These are phyloP conservation scores for Dothistroma septosporum DNA, from an alignment of 2,329 filamentous ascomycete species.

Conservation along the genomic window DNA sequence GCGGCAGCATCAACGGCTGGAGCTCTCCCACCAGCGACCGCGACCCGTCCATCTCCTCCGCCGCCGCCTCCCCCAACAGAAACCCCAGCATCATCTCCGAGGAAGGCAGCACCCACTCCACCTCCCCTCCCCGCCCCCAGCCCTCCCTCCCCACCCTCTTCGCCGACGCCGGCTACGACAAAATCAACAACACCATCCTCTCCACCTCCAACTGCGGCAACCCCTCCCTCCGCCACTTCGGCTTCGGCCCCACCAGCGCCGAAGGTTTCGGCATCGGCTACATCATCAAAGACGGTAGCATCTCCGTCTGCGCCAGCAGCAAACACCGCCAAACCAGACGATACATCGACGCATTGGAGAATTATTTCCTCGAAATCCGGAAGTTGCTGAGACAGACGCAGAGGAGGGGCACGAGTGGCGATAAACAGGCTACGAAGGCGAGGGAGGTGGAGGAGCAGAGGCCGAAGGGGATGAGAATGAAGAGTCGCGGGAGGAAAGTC, in stretches of 20 bases:
- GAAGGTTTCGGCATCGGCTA: constrained; percentile 98
- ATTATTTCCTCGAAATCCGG: constrained; percentile 84
- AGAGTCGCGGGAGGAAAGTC: constrained; percentile 70
- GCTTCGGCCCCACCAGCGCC: constrained; percentile 88
- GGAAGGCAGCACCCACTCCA: constrained; percentile 43
- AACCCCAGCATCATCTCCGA: constrained; percentile 50
- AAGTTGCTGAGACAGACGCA: constrained; percentile 72
- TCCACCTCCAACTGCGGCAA: constrained; percentile 99
- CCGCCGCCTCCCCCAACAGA: constrained; percentile 53
- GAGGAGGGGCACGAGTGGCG: constrained; percentile 50
- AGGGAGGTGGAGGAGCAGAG: constrained; percentile 57
- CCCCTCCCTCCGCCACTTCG: constrained; percentile 88
- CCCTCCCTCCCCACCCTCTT: constrained; percentile 72
- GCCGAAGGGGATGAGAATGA: constrained; percentile 50
- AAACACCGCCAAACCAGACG: constrained; percentile 92
- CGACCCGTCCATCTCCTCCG: constrained; percentile 45
- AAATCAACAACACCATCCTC: constrained; percentile 87
- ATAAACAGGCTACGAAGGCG: constrained; percentile 54
- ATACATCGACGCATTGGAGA: constrained; percentile 84
- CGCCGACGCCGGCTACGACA: constrained; percentile 86
- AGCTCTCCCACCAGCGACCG: constrained; percentile 43
- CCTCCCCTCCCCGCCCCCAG: constrained; percentile 47
- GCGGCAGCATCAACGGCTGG: constrained; percentile 62
- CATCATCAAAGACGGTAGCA: constrained; percentile 92
- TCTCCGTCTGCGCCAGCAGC: constrained; percentile 86